A percentile compares a stretch with the other conserved stretches of the same genome.
phyloP scores from a whole-genome alignment of 1,139 yeast genomes.

The Casaregolazyma suthepensis region DNA sequence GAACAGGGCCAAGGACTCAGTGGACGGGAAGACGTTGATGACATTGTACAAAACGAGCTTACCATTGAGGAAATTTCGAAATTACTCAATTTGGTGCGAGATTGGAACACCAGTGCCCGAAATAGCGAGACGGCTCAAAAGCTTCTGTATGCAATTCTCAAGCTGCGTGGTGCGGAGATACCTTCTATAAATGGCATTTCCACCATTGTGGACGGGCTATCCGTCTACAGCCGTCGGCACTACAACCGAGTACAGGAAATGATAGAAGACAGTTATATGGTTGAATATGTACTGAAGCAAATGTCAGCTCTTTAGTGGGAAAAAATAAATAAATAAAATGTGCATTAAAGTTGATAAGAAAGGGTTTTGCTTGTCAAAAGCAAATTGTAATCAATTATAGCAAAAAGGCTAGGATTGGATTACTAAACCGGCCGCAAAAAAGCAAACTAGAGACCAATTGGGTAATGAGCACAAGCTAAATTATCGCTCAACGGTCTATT shows the following conservation, averaged over 20 bases:
- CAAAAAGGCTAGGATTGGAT: neutral
- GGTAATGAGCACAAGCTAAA: neutral
- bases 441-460: neutral
- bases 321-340: neutral
- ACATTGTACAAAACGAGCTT: slow-evolving; percentile 48
- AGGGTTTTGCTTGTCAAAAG: neutral
- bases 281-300: slow-evolving; percentile 79
- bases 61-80: slow-evolving; percentile 53
- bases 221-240: slow-evolving; percentile 88
- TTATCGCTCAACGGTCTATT: neutral
- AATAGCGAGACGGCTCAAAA: slow-evolving; percentile 77
- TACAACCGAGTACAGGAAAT: slow-evolving; percentile 66
- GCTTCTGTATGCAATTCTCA: slow-evolving; percentile 58
- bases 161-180: slow-evolving; percentile 41
- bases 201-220: slow-evolving; percentile 60
- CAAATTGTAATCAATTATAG: neutral
- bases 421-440: neutral
- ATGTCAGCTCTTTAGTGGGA: slow-evolving; percentile 25
- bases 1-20: slow-evolving; percentile 42
- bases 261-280: slow-evolving; percentile 74
- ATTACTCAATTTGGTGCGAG: slow-evolving; percentile 71
- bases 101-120: slow-evolving; percentile 90
- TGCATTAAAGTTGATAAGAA: neutral
- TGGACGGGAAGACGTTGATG: slow-evolving; percentile 61
- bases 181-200: slow-evolving; percentile 63